Evolutionary conservation across 2,329 filamentous ascomycete genomes (phyloP).

Genomic region (Diaporthe sp.): DNA sequence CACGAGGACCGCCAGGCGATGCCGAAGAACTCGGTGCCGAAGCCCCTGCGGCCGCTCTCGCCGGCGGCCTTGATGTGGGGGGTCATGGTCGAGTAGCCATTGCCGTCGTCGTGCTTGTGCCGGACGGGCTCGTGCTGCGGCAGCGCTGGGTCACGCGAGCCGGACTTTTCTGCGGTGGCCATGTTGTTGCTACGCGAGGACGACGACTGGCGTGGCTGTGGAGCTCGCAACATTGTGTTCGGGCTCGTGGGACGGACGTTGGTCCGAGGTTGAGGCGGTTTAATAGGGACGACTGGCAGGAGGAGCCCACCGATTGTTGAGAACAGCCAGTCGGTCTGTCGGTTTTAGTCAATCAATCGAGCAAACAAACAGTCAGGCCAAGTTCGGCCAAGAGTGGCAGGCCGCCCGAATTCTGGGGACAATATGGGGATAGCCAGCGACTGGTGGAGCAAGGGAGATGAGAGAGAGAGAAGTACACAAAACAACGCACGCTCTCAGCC

Average conservation of each 20-base stretch:
- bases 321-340: not conserved
- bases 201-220: conserved; percentile 19
- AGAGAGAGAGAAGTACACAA: conserved; percentile 4
- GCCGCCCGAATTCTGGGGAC: conserved; percentile 19
- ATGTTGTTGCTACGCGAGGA: conserved; percentile 30
- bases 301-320: not conserved
- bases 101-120: conserved; percentile 41
- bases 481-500: not conserved
- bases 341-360: not conserved
- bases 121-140: conserved; percentile 44
- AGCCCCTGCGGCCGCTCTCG: conserved; percentile 77
- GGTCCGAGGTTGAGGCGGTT: not conserved
- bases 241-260: not conserved
- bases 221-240: not conserved
- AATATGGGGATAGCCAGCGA: conserved; percentile 12
- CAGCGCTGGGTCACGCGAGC: conserved; percentile 46
- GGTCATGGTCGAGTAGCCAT: conserved; percentile 42
- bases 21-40: conserved; percentile 73
- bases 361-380: not conserved
- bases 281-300: conserved; percentile 3
- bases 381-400: conserved; percentile 10
- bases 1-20: conserved; percentile 77
- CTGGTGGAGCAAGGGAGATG: conserved; percentile 25
- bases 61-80: conserved; percentile 59
- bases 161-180: conserved; percentile 38